Evolutionary conservation across 306 rosid species (phyloP).

Genomic region (Fagus crenata): DNA sequence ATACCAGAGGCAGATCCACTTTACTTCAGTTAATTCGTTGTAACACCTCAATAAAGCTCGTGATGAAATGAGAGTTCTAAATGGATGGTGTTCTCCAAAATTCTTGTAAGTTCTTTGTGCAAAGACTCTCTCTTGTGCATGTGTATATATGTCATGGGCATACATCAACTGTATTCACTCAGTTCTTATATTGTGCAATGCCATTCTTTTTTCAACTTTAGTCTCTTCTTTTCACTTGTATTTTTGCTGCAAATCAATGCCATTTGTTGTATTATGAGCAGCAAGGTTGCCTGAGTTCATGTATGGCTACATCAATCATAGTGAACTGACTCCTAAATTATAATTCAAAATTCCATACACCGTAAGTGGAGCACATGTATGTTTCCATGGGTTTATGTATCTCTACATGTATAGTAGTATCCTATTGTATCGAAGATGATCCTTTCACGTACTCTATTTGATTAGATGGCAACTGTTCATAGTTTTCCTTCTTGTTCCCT

Average conservation of each 20-base stretch:
- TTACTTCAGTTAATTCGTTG: constrained; percentile 22
- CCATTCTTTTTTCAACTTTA: not conserved
- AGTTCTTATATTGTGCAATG: not conserved
- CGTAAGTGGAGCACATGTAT: not conserved
- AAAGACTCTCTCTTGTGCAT: not conserved
- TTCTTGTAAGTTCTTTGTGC: constrained; percentile 34
- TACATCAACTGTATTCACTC: not conserved
- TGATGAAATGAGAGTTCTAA: constrained; percentile 29
- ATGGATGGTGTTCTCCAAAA: constrained; percentile 16
- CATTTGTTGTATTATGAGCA: not conserved
- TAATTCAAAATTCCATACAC: not conserved
- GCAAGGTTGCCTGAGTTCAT: not conserved
- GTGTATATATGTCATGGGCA: not conserved
- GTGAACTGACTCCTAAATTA: not conserved
- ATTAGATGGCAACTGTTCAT: too few species aligned
- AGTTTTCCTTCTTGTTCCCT: too few species aligned
- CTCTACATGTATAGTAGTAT: not conserved
- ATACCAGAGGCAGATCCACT: constrained; percentile 13
- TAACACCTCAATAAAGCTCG: constrained; percentile 29
- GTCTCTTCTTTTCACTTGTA: not conserved
- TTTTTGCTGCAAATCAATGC: not conserved
- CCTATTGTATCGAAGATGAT: too few species aligned
- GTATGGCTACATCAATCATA: not conserved
- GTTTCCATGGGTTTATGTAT: not conserved
- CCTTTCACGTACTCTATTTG: too few species aligned